A percentile compares a stretch with the other conserved stretches of the same genome.
Conservation (phyloP, 176 grass and related monocot species). For the Avena sativa region DNA sequence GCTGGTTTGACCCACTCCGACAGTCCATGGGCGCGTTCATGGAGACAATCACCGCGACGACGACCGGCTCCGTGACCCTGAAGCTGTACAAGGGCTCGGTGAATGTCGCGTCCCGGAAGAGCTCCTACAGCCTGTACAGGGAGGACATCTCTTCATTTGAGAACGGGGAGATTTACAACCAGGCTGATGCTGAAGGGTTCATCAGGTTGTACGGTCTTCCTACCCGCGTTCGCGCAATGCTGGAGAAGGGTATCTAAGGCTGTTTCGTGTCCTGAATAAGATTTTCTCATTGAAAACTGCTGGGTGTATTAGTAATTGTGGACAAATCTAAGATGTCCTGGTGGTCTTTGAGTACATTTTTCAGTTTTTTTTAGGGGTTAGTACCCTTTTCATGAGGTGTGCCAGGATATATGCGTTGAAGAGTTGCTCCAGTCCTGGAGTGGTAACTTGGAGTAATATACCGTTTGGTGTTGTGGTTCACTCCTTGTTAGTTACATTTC, state of each 20-base stretch:
- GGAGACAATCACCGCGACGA: slow-evolving; percentile 65
- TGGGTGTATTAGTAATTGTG: neutral
- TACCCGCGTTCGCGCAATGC: slow-evolving; percentile 77
- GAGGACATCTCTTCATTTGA: slow-evolving; percentile 93
- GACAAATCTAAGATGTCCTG: neutral
- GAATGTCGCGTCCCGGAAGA: slow-evolving; percentile 58
- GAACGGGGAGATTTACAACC: slow-evolving; percentile 85
- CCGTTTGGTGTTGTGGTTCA: neutral
- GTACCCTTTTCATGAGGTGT: neutral
- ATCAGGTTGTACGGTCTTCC: slow-evolving; percentile 88
- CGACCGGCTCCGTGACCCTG: slow-evolving; percentile 66
- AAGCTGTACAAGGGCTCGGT: slow-evolving; percentile 91
- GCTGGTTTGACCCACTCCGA: slow-evolving; percentile 81
- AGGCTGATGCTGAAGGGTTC: slow-evolving; percentile 82
- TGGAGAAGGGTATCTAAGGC: slow-evolving; percentile 60
- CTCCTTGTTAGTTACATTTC: neutral
- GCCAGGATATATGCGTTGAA: neutral
- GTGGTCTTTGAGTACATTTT: neutral
- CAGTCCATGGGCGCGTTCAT: slow-evolving; percentile 75
- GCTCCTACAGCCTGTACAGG: slow-evolving; percentile 88
- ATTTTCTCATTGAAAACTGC: neutral
- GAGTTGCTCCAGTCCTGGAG: neutral
- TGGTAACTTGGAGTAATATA: slow-evolving; percentile 6
- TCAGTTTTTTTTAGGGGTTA: neutral
- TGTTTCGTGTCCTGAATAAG: neutral